Percentiles rank a stretch among this genome's conserved stretches.
Evolutionary conservation across 768 basidiomycete genomes (phyloP).

Genomic region (Rhodosporidiobolus sp.): DNA sequence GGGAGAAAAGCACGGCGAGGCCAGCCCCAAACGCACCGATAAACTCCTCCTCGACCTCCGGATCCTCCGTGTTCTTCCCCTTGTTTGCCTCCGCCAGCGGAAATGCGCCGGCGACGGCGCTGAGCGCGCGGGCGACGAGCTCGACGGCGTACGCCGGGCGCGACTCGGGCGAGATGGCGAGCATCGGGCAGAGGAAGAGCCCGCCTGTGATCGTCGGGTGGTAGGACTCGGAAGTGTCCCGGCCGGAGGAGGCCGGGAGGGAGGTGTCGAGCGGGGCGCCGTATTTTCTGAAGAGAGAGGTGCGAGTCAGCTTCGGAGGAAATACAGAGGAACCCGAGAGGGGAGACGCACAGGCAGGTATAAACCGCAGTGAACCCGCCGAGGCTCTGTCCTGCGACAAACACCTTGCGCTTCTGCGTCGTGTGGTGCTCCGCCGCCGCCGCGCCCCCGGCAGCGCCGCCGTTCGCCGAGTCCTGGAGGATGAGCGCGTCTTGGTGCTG

Average conservation of each 20-base stretch:
- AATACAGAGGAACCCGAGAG: neutral
- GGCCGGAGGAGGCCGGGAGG: neutral
- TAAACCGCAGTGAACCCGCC: slow-evolving; percentile 38
- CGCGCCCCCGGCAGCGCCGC: no score
- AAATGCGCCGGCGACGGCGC: slow-evolving; percentile 31
- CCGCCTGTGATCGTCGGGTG: slow-evolving; percentile 35
- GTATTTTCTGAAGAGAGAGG: slow-evolving; percentile 14
- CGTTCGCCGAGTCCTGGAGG: slow-evolving; percentile 10
- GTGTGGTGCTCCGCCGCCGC: neutral
- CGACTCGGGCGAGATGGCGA: slow-evolving; percentile 39
- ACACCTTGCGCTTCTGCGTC: slow-evolving; percentile 37
- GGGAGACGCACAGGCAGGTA: slow-evolving; percentile 27
- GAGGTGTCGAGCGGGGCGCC: slow-evolving; percentile 28
- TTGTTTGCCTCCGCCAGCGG: slow-evolving; percentile 41
- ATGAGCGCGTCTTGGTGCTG: slow-evolving; percentile 18
- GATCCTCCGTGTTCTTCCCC: slow-evolving; percentile 41
- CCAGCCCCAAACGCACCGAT: neutral
- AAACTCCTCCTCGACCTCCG: slow-evolving; percentile 34
- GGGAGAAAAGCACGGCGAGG: neutral
- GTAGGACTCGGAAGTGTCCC: neutral
- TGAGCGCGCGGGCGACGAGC: slow-evolving; percentile 33
- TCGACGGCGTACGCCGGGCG: slow-evolving; percentile 34
- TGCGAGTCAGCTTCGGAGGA: neutral
- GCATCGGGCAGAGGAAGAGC: slow-evolving; percentile 42
- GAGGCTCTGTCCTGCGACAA: slow-evolving; percentile 38